phyloP scores from a whole-genome alignment of 2,329 filamentous ascomycete genomes.

The Arthroderma uncinatum region DNA sequence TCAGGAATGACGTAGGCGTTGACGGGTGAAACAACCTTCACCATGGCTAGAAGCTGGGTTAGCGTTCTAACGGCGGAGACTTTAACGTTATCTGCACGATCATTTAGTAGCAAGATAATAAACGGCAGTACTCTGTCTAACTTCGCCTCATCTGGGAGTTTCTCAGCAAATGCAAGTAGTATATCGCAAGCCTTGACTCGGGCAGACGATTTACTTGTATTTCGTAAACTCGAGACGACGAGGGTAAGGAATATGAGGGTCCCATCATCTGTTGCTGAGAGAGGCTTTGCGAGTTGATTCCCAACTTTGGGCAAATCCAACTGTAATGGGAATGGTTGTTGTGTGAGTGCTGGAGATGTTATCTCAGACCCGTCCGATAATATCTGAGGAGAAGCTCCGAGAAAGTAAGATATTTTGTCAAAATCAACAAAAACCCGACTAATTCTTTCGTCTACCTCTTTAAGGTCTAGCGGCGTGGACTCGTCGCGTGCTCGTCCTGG shows the following conservation, averaged over 20 bases:
- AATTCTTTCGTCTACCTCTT: conserved; percentile 86
- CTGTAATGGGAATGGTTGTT: conserved; percentile 54
- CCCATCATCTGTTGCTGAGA: conserved; percentile 66
- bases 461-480: conserved; percentile 58
- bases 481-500: conserved; percentile 64
- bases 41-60: conserved; percentile 76
- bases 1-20: conserved; percentile 58
- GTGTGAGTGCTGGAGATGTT: conserved; percentile 25
- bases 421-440: conserved; percentile 89
- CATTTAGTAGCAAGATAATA: conserved; percentile 68
- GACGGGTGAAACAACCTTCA: conserved; percentile 71
- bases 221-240: conserved; percentile 77
- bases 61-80: conserved; percentile 76
- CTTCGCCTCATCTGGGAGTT: conserved; percentile 88
- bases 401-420: conserved; percentile 92
- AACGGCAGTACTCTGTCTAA: conserved; percentile 88
- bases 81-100: conserved; percentile 72
- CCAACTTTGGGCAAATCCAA: conserved; percentile 80
- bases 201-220: conserved; percentile 78
- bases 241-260: conserved; percentile 85
- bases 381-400: conserved; percentile 57
- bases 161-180: conserved; percentile 79
- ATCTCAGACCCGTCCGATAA: conserved; percentile 23
- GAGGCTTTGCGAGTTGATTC: conserved; percentile 52
- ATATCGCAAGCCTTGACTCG: conserved; percentile 83